Percentiles rank a stretch among this genome's conserved stretches.
Evolutionary conservation across 2,329 filamentous ascomycete genomes (phyloP).

Genomic region (Pleurostoma richardsiae): DNA sequence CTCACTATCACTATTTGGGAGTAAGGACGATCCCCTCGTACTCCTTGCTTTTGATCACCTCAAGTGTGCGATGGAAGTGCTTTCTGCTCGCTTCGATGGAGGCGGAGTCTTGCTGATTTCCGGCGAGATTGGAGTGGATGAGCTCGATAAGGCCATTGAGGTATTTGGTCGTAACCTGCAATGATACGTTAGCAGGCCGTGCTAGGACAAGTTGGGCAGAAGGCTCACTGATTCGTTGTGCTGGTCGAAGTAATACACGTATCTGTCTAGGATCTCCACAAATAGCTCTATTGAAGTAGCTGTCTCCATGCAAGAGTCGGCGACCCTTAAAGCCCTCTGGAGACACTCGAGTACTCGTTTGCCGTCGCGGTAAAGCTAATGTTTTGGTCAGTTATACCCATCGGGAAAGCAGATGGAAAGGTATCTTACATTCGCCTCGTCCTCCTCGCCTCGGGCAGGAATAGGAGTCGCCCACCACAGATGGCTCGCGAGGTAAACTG

Average conservation of each 20-base stretch:
- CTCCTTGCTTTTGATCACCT: slow-evolving; percentile 86
- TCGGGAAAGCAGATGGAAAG: background rate
- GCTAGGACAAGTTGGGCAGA: slow-evolving; percentile 3
- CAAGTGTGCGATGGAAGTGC: slow-evolving; percentile 91
- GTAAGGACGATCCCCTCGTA: slow-evolving; percentile 87
- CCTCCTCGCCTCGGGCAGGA: slow-evolving; percentile 69
- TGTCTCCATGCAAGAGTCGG: slow-evolving; percentile 98
- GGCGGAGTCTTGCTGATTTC: slow-evolving; percentile 74
- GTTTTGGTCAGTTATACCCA: slow-evolving; percentile 9
- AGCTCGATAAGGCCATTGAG: slow-evolving; percentile 96
- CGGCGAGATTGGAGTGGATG: slow-evolving; percentile 91
- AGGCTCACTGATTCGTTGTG: slow-evolving; percentile 81
- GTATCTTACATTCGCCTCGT: slow-evolving; percentile 66
- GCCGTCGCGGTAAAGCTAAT: slow-evolving; percentile 87
- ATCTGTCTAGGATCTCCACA: slow-evolving; percentile 95
- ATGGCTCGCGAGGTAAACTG: slow-evolving; percentile 93
- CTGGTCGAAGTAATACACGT: slow-evolving; percentile 99
- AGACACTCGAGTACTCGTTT: slow-evolving; percentile 96
- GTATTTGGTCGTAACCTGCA: slow-evolving; percentile 85
- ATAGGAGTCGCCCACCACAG: slow-evolving; percentile 96
- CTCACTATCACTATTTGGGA: slow-evolving; percentile 33
- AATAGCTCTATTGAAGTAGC: slow-evolving; percentile 96
- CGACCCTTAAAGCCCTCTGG: slow-evolving; percentile 89
- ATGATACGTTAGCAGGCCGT: too few species aligned
- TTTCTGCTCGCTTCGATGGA: slow-evolving; percentile 84